Evolutionary conservation across 78 protist genomes (phyloP).

Genomic region (Emiliania huxleyi): DNA sequence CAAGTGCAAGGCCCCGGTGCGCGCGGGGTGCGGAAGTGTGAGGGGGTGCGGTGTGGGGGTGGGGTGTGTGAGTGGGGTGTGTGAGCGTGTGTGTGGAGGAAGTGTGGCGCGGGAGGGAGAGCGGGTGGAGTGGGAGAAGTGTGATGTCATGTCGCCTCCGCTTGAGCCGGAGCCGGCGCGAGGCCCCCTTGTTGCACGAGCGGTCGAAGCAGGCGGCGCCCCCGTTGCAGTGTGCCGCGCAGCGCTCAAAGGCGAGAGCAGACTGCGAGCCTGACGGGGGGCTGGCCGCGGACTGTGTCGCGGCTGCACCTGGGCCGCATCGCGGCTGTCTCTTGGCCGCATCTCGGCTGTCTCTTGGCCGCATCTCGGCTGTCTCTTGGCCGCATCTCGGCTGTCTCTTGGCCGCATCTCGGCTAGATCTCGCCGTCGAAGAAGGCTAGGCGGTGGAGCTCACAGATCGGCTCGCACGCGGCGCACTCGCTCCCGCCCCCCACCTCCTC

Average conservation of each 20-base stretch:
- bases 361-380: too few species aligned
- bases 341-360: not conserved
- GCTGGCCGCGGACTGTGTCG: not conserved
- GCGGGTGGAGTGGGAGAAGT: too few species aligned
- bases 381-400: not conserved
- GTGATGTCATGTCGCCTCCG: not conserved
- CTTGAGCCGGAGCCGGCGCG: not conserved
- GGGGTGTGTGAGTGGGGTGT: too few species aligned
- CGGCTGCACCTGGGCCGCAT: not conserved
- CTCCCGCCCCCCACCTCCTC: too few species aligned
- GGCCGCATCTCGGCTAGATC: not conserved
- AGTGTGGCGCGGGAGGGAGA: too few species aligned
- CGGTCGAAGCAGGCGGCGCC: not conserved
- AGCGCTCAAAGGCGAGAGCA: not conserved
- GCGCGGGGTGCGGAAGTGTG: not conserved
- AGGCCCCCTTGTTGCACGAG: not conserved
- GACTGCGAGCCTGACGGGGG: not conserved
- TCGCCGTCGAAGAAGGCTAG: not conserved
- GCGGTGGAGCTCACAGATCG: too few species aligned
- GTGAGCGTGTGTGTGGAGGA: not conserved
- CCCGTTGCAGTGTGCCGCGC: not conserved
- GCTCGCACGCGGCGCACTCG: too few species aligned
- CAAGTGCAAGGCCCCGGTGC: not conserved
- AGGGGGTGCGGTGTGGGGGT: not conserved
- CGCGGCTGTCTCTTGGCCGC: not conserved